phyloP scores from a whole-genome alignment of 2,329 filamentous ascomycete species.

The Ceratocystis alfenasii region DNA sequence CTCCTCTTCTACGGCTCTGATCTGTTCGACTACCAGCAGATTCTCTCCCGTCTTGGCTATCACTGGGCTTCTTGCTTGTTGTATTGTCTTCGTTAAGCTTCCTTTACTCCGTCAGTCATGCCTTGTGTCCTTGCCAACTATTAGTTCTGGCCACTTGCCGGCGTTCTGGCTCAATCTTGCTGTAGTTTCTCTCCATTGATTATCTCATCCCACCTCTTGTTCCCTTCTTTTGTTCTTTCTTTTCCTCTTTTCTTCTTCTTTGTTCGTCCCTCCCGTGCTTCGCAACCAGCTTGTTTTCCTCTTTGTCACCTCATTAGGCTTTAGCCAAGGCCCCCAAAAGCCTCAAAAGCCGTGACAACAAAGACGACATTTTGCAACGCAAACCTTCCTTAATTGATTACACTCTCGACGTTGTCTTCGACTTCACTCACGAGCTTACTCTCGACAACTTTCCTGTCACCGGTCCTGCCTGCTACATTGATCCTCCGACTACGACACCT shows the following conservation, averaged over 20 bases:
- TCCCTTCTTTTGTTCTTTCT: neutral
- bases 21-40: neutral
- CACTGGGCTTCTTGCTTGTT: slow-evolving; percentile 8
- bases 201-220: neutral
- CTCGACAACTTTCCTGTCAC: too few species aligned
- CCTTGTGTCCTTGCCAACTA: slow-evolving; percentile 15
- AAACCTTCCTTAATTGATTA: neutral
- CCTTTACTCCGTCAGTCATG: slow-evolving; percentile 10
- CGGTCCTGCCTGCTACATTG: neutral
- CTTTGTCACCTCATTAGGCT: neutral
- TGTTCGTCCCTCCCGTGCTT: neutral
- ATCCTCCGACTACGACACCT: neutral
- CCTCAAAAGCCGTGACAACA: neutral
- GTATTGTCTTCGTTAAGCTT: neutral
- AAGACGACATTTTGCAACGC: neutral
- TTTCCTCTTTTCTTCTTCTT: neutral
- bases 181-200: neutral
- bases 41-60: slow-evolving; percentile 19
- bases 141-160: slow-evolving; percentile 18
- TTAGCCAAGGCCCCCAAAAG: neutral
- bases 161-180: slow-evolving; percentile 10
- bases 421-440: neutral
- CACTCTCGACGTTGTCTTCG: neutral
- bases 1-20: neutral
- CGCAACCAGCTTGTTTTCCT: neutral